Evolutionary conservation across 83 land plant genomes (phyloP), one percentile per base, ranked within the genome.

Genomic region (Diphasiastrum complanatum): DNA sequence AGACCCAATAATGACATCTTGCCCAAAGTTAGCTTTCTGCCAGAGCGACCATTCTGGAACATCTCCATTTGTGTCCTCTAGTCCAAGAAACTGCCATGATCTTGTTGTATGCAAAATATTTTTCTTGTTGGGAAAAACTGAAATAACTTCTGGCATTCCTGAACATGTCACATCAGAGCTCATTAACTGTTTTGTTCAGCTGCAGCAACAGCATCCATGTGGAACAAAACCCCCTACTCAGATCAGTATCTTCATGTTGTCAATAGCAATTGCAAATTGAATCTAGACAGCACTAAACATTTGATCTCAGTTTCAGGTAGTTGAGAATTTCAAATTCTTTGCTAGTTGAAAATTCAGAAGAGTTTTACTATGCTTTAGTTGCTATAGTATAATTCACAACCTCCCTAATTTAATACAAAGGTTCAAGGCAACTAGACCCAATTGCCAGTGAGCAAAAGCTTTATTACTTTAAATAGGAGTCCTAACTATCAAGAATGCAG

Each of bases 1-100:
- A n/a, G n/a, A n/a, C n/a, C 58, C 58, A 54, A 54, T 54, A 28
- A 54, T 54, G 16, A 54, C 33, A 54, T 54, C 58, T 28, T 28
- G 24, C 16, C 58, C 58, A n/a, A 54, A 54, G 33, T 22, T 54
- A 10, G 58, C 24, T 54, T 28, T 54, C 16, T 8, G 24, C 58
- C 58, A 54, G 3, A 54, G 33, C 24, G 58, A 54, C 10, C 16
- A 4, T n/a, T 18, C 36, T 30, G 33, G 34, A 54, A 54, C 33
- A 54, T 28, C 33, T 5, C 29, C 34, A 6, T 54, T 11, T 26
- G 43, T 38, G 14, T 11, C 5, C 58, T 54, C 58, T 6, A 54
- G n/a, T 25, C n/a, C 11, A 14, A 54, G n/a, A n/a, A 54, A 54
- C 36, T 54, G 33, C 58, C 58, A 54, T 4, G 36, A 23, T 11